phyloP scores from a whole-genome alignment of 106 monocot genomes.

The Hemerocallis citrina region DNA sequence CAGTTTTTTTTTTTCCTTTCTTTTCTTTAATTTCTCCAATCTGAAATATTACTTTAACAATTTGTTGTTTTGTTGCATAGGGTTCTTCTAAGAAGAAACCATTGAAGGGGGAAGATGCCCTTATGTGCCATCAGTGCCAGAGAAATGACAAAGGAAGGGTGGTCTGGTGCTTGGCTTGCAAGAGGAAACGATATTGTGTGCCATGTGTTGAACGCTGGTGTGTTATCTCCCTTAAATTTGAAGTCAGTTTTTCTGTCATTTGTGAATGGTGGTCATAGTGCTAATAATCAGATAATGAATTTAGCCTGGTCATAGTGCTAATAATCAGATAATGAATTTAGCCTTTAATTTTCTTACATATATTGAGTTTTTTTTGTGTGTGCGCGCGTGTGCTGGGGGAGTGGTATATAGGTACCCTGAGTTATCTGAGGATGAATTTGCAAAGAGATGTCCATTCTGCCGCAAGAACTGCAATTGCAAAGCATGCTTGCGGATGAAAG shows the following conservation, averaged over 20 bases:
- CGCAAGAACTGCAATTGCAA: conserved; percentile 65
- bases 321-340: no score
- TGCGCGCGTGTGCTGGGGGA: no score
- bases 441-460: conserved; percentile 42
- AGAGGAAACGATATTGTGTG: conserved; percentile 22
- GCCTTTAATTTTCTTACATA: no score
- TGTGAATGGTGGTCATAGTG: neutral
- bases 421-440: conserved; percentile 35
- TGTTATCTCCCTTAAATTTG: neutral
- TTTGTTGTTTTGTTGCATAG: conserved; percentile 9
- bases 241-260: neutral
- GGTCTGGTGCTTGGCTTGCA: conserved; percentile 16
- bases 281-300: no score
- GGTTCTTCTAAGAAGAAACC: conserved; percentile 9
- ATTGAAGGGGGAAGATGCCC: conserved; percentile 15
- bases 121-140: conserved; percentile 41
- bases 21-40: neutral
- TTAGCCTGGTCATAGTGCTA: neutral
- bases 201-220: conserved; percentile 26
- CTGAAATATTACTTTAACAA: neutral
- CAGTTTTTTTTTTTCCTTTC: neutral
- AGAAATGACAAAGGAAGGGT: conserved; percentile 37
- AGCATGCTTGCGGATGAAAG: conserved; percentile 56
- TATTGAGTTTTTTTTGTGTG: no score
- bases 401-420: conserved; percentile 54